Evolutionary conservation across 2,329 filamentous ascomycete genomes (phyloP), one percentile per base, ranked within the genome.

Genomic region (Cladophialophora yegresii): DNA sequence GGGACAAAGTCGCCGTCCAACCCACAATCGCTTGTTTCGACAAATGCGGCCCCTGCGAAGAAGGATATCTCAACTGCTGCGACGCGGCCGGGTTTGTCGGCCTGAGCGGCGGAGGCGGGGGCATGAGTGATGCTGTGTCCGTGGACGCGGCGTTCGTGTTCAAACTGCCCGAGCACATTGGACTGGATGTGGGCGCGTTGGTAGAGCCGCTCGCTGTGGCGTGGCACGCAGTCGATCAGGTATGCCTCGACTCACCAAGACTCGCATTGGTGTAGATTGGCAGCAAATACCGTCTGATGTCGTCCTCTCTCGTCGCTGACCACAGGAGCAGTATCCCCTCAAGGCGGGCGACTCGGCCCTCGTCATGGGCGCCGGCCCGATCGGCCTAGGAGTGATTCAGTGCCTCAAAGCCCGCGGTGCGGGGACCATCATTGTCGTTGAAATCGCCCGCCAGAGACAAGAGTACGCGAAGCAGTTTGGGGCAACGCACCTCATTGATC

Each of bases 181-280:
- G 79, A 0, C 77, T 85, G 22, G 81, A 85, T 49, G 76, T 85
- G 16, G 83, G 76, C 59, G 86, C 87, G 0, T 77, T 89, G 2
- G 82, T 88, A 6, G 87, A 89, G 68, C 87, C 87, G 0, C 75
- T 89, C 2, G 79, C 85, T 0, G 86, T 89, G 0, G 85, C 84
- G 8, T 88, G 86, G 86, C 87, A 89, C 69, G 86, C 85, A 0
- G 81, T 87, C 9, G 78, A 79, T 4, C 76, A 82, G 47, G 57
- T 59, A 53, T 13, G 57, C 36, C 4, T 43, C 4, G 8, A 3
- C 45, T 16, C 20, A 16, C 4, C 47, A 28, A 28, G 26, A 28
- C 3, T n/a, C 7, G 36, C 36, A 8, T 6, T 43, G 13, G n/a
- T 16, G 36, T n/a, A 20, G 36, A 43, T 8, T 28, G 26, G 26